phyloP scores from a whole-genome alignment of 2,329 filamentous ascomycete species.

The Rutstroemia sp. region DNA sequence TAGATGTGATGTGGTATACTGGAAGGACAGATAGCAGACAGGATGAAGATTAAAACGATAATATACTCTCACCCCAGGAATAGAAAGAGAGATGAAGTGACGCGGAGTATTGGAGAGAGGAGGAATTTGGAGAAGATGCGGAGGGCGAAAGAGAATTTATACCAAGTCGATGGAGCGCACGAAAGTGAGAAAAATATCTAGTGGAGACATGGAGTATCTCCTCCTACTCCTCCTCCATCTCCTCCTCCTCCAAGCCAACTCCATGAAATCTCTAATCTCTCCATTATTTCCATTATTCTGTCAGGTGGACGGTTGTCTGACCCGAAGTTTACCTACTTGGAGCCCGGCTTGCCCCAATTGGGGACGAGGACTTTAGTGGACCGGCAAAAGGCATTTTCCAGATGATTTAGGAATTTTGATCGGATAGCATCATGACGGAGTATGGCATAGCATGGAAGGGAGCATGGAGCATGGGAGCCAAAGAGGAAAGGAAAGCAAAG shows the following conservation, averaged over 20 bases:
- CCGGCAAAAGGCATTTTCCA: not conserved
- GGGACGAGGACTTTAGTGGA: not conserved
- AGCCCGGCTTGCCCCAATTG: not conserved
- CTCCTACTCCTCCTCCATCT: not conserved
- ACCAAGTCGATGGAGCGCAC: not conserved
- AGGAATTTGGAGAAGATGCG: not conserved
- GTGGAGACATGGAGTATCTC: not conserved
- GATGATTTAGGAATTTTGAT: too few relatives aligned
- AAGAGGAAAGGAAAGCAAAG: too few relatives aligned
- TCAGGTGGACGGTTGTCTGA: not conserved
- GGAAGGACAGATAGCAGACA: not conserved
- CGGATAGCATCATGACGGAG: too few relatives aligned
- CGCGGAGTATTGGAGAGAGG: not conserved
- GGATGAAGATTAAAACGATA: not conserved
- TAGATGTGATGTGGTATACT: not conserved
- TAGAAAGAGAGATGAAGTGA: not conserved
- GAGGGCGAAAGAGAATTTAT: conserved; percentile 1
- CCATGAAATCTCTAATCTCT: not conserved
- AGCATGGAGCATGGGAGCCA: too few relatives aligned
- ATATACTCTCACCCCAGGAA: not conserved
- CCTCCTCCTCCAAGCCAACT: not conserved
- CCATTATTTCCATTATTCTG: not conserved
- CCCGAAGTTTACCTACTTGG: not conserved
- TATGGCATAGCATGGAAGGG: too few relatives aligned
- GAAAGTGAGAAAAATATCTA: not conserved